Base-by-base conservation (phyloP, 75 land plant genomes). In the Sequoia sempervirens region DNA sequence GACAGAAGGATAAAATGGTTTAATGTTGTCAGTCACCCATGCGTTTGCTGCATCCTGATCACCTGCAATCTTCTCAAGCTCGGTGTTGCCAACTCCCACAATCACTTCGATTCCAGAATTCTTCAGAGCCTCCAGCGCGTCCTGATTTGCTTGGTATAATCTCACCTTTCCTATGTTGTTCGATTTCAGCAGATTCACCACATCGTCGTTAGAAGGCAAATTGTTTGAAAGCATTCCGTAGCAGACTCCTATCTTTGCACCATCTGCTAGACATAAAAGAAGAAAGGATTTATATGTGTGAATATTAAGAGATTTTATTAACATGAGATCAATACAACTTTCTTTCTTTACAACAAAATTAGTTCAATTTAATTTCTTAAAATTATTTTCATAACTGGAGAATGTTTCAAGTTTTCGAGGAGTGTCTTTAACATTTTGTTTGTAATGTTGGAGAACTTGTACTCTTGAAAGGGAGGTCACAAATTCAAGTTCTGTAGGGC, bases 11-110 rank as follows among this genome's bases (percentile, higher is more conserved):
- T 72, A 68, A 81, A 79, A 90, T 52, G 74, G 75, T 8, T 40
- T 2, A 11, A 90, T 82, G 81, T 86, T 90, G 17, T 26, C 69
- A 5, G 73, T 81, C 13, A 90, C 87, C 91, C 91, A 90, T 9
- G 50, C 28, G 3, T 17, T 28, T 34, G 91, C 91, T 26, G 85
- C 82, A 53, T 80, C 28, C 70, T 84, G 83, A 88, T 79, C 50
- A 13, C 82, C 20, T 18, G 88, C 85, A 5, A 90, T 37, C 61
- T 14, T 13, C 46, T 84, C 81, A 69, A 90, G 86, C 34, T 84
- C 85, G 8, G 50, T 5, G 52, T 47, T 47, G 52, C 52, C 7
- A 47, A 47, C 11, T 47, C 52, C 52, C 11, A 47, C 52, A 86
- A 38, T 1, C 1, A 38, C 40, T 38, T 38, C 40, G 40, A 38